Percentiles rank a stretch among this genome's conserved stretches.
These are phyloP conservation scores for Mercurialis annua DNA, from an alignment of 345 rosid species.

Conservation along the genomic window DNA sequence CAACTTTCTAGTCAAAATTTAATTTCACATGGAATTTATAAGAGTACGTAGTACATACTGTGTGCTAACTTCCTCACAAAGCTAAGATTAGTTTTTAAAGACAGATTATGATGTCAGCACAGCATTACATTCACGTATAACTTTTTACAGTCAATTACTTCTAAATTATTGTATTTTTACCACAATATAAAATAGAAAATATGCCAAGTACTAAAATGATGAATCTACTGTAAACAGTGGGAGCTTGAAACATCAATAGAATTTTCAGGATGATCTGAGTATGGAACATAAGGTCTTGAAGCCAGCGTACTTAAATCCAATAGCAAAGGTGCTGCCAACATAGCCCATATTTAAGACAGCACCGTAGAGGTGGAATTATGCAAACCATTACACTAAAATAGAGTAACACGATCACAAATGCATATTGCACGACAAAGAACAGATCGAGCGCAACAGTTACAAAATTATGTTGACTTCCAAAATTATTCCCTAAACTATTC, in stretches of 20 bases:
- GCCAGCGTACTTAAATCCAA: neutral
- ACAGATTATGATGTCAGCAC: neutral
- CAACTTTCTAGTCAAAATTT: neutral
- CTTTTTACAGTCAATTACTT: neutral
- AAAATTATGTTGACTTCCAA: too few relatives aligned
- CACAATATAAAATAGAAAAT: neutral
- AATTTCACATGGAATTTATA: neutral
- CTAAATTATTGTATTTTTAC: neutral
- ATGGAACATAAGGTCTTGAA: neutral
- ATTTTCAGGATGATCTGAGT: neutral
- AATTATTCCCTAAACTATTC: too few relatives aligned
- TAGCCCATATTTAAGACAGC: neutral
- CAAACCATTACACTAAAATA: too few relatives aligned
- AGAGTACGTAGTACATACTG: neutral
- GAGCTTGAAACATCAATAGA: neutral
- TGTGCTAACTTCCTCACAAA: neutral
- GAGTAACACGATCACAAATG: too few relatives aligned
- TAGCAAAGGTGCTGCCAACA: neutral
- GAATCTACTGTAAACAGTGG: neutral
- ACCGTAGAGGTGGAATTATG: neutral
- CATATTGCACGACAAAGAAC: too few relatives aligned
- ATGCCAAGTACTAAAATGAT: neutral
- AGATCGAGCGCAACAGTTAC: too few relatives aligned
- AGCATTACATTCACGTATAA: neutral
- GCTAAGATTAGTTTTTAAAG: neutral